Evolutionary conservation across 495 filamentous ascomycete species (phyloP), one percentile per base, ranked within the genome.

Genomic region (Penicillium goetzii): DNA sequence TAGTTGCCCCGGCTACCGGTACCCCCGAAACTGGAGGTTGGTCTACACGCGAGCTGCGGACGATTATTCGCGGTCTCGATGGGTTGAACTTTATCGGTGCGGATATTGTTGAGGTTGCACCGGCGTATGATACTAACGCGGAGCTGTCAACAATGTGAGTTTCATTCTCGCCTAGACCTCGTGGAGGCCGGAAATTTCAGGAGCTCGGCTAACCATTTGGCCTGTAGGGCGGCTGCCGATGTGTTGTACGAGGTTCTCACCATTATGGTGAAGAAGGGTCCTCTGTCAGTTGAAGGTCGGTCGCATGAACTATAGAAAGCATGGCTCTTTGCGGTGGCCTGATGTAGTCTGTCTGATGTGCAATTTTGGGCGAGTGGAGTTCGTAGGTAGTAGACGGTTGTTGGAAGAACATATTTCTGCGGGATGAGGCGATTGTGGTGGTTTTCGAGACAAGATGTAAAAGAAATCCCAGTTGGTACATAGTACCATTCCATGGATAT

Each of bases 21-120:
- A 97, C 92, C 0, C 86, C 91, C 40, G 92, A 97, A 70, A 91
- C 91, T 0, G 92, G 92, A 28, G 92, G 92, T 1, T 97, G 92
- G 92, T 84, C 86, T 1, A 93, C 91, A 0, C 84, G 92, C 49
- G 92, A 96, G 69, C 77, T 92, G 14, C 78, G 89, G 12, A 89
- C 88, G 0, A 90, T 91, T 60, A 77, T 92, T 58, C 82, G 89
- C n/a, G 90, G 90, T 3, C 78, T 92, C 3, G 86, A 88, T 32
- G 90, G 89, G 1, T 72, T 97, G 56, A 90, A 92, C 59, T 81
- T 96, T 52, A 82, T 96, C 40, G 90, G 89, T 0, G 88, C 89
- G 0, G 92, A 96, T 75, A 86, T 92, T 21, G 90, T 93, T 0
- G 90, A 92, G 71, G 89, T 92, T 19, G 82, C 88, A 3, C 89